Base-by-base conservation (phyloP, 2,329 filamentous ascomycete species). In the Fusarium sp. region DNA sequence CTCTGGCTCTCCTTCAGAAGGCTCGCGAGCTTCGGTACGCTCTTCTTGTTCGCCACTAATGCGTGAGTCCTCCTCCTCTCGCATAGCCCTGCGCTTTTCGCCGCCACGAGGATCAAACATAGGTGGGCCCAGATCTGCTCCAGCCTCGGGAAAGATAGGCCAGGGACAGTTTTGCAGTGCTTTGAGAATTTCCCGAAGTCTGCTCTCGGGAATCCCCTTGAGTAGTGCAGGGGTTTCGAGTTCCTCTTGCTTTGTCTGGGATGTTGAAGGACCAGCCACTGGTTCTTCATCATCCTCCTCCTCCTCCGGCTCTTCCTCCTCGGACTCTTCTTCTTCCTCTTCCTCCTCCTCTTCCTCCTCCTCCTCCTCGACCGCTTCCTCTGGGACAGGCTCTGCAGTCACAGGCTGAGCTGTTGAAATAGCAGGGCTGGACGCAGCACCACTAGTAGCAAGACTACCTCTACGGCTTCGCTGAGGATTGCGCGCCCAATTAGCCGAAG, bases 401-500 rank as follows among this genome's bases (percentile, higher is more conserved):
- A 80, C 86, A 10, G 88, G 87, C 34, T 89, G 74, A 2, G 87
- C 84, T 45, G 83, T 83, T 4, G 89, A 90, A n/a, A 90, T 86
- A 38, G 92, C 91, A 45, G 95, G 95, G 77, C 95, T 98, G 4
- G 94, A 91, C 26, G 93, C 90, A 20, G 93, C 92, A 68, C 89
- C 90, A 75, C 92, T 97, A 1, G 93, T 95, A 33, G 93, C 91
- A 71, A 94, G 89, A 74, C 94, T 97, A 63, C 88, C 92, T 72
- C 87, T 88, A 74, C 90, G 90, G 80, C 88, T 93, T 61, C 85
- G 86, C 79, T 84, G 88, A 58, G 90, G 84, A 75, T 91, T 88
- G 77, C 90, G 84, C 82, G 95, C 96, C 96, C 96, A 99, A 76
- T 91, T 98, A 6, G 95, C 96, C 5, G 95, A 94, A 2, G 95